Base-by-base conservation (phyloP, 192 early-diverging fungal genomes). In the Thamnidium elegans region DNA sequence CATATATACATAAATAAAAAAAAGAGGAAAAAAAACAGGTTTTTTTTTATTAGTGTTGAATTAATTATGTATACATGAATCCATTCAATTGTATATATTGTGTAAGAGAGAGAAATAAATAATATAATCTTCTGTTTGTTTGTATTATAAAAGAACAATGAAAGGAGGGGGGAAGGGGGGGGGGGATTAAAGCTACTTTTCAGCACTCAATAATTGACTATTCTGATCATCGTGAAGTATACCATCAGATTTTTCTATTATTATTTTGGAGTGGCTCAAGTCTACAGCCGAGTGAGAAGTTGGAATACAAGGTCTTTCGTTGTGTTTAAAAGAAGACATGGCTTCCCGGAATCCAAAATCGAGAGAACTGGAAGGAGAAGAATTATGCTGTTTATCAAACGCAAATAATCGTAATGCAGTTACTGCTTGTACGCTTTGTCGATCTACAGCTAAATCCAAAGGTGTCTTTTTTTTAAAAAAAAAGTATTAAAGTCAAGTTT, bases 361-460 rank as follows among this genome's bases (percentile, higher is more conserved):
- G n/a, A 70, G 59, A 14, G 69, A 71, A 23, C 48, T 71, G 9
- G 69, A 53, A 32, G 74, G 74, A 2, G 69, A 71, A 0, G 69
- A 56, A 51, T 76, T 76, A 46, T 76, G 74, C 19, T 67, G 69
- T 39, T 71, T 76, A 31, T 76, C 74, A 55, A 76, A 76, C 11
- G 74, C 69, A 54, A 76, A 76, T 23, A 76, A 39, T 47, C 74
- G 61, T 31, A 76, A 51, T 30, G 58, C 79, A 17, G 79, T 85
- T 50, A 85, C 73, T 1, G 83, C 67, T 56, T 82, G 77, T 6
- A 81, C 79, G 53, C 82, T 77, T 53, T 85, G 80, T 42, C 68
- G 42, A 31, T 74, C 74, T 44, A 82, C 74, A 10, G 84, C 84
- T 45, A 86, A 68, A 67, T 83, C 84, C 23, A 86, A 55, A 11